Evolutionary conservation across 306 rosid species (phyloP).

Genomic region (Prunus salicina): DNA sequence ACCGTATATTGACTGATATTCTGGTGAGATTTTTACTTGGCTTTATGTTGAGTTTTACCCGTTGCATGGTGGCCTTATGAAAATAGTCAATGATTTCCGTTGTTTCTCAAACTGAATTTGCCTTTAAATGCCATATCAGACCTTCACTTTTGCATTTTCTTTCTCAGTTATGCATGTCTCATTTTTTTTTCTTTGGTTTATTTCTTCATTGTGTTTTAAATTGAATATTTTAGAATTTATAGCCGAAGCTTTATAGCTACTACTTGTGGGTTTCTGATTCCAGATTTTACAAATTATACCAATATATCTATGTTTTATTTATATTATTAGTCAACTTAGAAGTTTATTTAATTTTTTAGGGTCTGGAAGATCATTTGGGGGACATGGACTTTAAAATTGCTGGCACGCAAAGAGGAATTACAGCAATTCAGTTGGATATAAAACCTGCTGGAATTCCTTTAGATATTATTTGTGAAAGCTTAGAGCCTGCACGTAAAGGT

Average conservation of each 20-base stretch:
- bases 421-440: conserved; percentile 91
- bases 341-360: conserved; percentile 38
- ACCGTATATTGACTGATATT: conserved; percentile 93
- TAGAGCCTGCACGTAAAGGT: conserved; percentile 88
- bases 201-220: neutral
- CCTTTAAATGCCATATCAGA: neutral
- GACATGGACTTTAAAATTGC: conserved; percentile 98
- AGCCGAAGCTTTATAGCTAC: neutral
- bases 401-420: conserved; percentile 81
- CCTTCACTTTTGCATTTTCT: neutral
- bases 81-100: conserved; percentile 8
- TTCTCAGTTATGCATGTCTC: neutral
- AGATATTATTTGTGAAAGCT: conserved; percentile 80
- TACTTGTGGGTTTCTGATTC: conserved; percentile 3
- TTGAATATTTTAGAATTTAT: neutral
- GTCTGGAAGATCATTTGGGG: conserved; percentile 97
- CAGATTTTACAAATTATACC: neutral
- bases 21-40: conserved; percentile 54
- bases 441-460: conserved; percentile 97
- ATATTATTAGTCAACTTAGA: neutral
- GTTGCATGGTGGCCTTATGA: conserved; percentile 16
- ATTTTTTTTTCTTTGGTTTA: neutral
- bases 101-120: neutral
- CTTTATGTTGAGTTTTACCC: conserved; percentile 14
- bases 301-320: neutral